phyloP scores from a whole-genome alignment of 352 stramenopile genomes.

The Globisporangium iwayamae region DNA sequence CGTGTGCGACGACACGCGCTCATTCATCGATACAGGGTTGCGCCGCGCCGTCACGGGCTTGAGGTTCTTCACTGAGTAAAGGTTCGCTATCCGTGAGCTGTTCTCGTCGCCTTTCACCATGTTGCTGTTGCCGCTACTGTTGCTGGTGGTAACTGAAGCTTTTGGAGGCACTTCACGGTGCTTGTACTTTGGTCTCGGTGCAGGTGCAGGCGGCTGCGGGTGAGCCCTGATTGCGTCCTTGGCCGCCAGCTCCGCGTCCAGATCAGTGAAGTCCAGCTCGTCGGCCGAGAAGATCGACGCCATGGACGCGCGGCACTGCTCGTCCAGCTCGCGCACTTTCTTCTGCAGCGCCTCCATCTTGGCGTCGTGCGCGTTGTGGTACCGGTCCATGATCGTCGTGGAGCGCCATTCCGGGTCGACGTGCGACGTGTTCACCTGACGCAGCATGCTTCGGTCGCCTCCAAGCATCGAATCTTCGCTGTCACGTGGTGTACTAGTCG shows the following conservation, averaged over 20 bases:
- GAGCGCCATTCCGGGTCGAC: constrained; percentile 34
- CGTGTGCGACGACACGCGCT: constrained; percentile 31
- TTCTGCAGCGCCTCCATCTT: constrained; percentile 44
- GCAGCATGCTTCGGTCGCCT: constrained; percentile 1
- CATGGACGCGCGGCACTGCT: constrained; percentile 56
- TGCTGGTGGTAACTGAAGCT: not conserved
- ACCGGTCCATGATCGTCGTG: constrained; percentile 42
- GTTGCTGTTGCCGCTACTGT: not conserved
- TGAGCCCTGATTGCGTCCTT: not conserved
- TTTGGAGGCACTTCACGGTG: constrained; percentile 7
- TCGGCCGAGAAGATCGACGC: constrained; percentile 44
- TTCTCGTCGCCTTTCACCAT: constrained; percentile 12
- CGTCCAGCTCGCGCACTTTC: constrained; percentile 41
- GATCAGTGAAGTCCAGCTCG: constrained; percentile 42
- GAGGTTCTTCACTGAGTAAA: constrained; percentile 19
- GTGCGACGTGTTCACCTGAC: constrained; percentile 13
- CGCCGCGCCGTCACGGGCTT: constrained; percentile 11
- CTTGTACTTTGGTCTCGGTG: constrained; percentile 14
- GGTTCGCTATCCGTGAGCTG: constrained; percentile 16
- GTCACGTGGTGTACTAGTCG: not conserved
- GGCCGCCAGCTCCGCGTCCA: constrained; percentile 17
- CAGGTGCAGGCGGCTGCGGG: not conserved
- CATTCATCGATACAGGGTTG: constrained; percentile 24
- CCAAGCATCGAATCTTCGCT: constrained; percentile 9
- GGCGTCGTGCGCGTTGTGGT: constrained; percentile 34